Conservation (phyloP, 2,329 filamentous ascomycete species). For the Xylariales sp. region DNA sequence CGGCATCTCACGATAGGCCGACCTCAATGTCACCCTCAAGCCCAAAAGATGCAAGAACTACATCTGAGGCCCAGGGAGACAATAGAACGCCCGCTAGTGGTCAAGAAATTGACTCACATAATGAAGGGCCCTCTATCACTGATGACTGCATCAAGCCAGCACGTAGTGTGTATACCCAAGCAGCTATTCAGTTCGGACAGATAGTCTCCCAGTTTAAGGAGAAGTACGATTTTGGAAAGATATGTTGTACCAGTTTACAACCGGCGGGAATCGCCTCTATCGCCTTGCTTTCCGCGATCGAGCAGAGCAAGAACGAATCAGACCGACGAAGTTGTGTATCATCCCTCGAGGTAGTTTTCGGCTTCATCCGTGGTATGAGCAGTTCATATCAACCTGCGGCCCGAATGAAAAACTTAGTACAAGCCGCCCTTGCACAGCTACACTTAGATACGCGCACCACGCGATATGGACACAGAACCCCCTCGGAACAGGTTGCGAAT, state of each 20-base stretch:
- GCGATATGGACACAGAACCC: neutral
- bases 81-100: neutral
- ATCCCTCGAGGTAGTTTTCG: slow-evolving; percentile 30
- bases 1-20: neutral
- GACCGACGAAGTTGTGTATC: slow-evolving; percentile 28
- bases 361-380: slow-evolving; percentile 34
- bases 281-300: slow-evolving; percentile 33
- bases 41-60: neutral
- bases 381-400: slow-evolving; percentile 35
- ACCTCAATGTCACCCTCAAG: slow-evolving; percentile 12
- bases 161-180: slow-evolving; percentile 26
- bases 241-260: slow-evolving; percentile 33
- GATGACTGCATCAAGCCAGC: slow-evolving; percentile 1
- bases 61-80: neutral
- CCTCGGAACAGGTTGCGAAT: neutral
- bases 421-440: slow-evolving; percentile 31
- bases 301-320: slow-evolving; percentile 26
- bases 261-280: slow-evolving; percentile 33
- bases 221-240: slow-evolving; percentile 31
- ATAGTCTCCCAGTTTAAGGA: slow-evolving; percentile 32
- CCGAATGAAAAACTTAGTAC: slow-evolving; percentile 25
- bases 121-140: neutral
- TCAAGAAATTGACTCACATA: slow-evolving; percentile 3
- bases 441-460: neutral
- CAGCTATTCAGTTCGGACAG: slow-evolving; percentile 32